Evolutionary conservation across 2,329 filamentous ascomycete species (phyloP).

Genomic region (Talaromyces sp.): DNA sequence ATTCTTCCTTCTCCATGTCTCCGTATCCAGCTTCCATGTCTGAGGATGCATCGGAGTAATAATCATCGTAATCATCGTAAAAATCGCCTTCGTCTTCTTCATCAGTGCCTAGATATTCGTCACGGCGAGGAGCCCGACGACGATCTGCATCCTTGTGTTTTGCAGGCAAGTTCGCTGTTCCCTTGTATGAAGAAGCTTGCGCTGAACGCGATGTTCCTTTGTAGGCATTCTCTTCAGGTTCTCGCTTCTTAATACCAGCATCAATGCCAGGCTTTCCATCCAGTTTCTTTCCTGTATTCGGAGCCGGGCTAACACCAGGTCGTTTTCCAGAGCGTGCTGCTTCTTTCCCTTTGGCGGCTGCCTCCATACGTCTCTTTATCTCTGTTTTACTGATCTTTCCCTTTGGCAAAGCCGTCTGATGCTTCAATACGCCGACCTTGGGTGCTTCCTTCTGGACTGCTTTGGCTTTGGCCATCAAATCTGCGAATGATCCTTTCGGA

Average conservation of each 20-base stretch:
- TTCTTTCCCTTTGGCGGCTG: slow-evolving; percentile 43
- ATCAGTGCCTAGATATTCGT: slow-evolving; percentile 49
- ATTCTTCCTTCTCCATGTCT: slow-evolving; percentile 49
- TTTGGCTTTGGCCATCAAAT: slow-evolving; percentile 59
- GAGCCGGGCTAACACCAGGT: slow-evolving; percentile 24
- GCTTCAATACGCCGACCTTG: slow-evolving; percentile 55
- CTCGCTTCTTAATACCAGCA: slow-evolving; percentile 32
- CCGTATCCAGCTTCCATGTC: slow-evolving; percentile 53
- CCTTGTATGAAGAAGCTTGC: slow-evolving; percentile 37
- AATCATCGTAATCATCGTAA: slow-evolving; percentile 42
- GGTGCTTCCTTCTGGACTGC: slow-evolving; percentile 50
- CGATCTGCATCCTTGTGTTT: slow-evolving; percentile 28
- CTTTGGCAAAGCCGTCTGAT: slow-evolving; percentile 52
- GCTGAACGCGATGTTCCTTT: slow-evolving; percentile 41
- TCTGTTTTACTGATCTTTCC: slow-evolving; percentile 58
- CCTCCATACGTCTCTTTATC: slow-evolving; percentile 47
- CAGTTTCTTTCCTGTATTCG: slow-evolving; percentile 16
- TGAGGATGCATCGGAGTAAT: slow-evolving; percentile 48
- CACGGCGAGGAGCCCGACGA: slow-evolving; percentile 32
- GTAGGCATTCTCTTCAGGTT: slow-evolving; percentile 35
- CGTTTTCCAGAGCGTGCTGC: slow-evolving; percentile 32
- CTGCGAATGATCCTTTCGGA: slow-evolving; percentile 59
- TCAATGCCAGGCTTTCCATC: slow-evolving; percentile 26
- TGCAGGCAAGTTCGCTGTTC: slow-evolving; percentile 41
- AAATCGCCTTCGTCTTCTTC: slow-evolving; percentile 49